A percentile compares a stretch with the other conserved stretches of the same genome.
Conservation (phyloP, 2,329 filamentous ascomycete genomes). For the Ophiostoma fasciatum region DNA sequence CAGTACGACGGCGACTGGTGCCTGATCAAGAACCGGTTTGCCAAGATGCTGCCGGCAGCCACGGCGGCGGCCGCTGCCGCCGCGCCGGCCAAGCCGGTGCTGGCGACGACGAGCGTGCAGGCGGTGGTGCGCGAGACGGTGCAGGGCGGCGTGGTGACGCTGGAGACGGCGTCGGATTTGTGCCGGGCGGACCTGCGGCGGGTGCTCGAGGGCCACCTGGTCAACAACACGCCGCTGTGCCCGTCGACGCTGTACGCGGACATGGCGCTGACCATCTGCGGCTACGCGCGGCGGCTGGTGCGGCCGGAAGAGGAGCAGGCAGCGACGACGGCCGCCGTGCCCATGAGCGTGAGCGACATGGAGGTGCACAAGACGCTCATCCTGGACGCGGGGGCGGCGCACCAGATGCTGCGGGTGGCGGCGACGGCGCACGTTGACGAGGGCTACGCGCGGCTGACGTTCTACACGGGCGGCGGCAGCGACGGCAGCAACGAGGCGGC, state of each 20-base stretch:
- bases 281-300: conserved; percentile 52
- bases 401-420: conserved; percentile 46
- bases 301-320: conserved; percentile 35
- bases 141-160: conserved; percentile 39
- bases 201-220: conserved; percentile 48
- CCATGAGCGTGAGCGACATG: conserved; percentile 51
- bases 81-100: conserved; percentile 34
- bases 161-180: conserved; percentile 53
- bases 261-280: conserved; percentile 39
- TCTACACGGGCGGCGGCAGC: conserved; percentile 44
- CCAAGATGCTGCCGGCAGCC: conserved; percentile 16
- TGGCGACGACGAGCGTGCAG: conserved; percentile 52
- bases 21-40: conserved; percentile 51
- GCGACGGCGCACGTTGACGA: conserved; percentile 42
- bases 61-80: conserved; percentile 16
- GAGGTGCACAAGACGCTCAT: conserved; percentile 59
- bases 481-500: no score
- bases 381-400: conserved; percentile 27
- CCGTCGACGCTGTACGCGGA: conserved; percentile 41
- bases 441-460: conserved; percentile 40
- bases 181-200: conserved; percentile 46
- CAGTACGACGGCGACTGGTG: conserved; percentile 55
- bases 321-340: no score
- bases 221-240: conserved; percentile 52
- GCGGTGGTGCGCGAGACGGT: conserved; percentile 47